phyloP scores from a whole-genome alignment of 805 yeast genomes.

The Jamesozyma piceae region DNA sequence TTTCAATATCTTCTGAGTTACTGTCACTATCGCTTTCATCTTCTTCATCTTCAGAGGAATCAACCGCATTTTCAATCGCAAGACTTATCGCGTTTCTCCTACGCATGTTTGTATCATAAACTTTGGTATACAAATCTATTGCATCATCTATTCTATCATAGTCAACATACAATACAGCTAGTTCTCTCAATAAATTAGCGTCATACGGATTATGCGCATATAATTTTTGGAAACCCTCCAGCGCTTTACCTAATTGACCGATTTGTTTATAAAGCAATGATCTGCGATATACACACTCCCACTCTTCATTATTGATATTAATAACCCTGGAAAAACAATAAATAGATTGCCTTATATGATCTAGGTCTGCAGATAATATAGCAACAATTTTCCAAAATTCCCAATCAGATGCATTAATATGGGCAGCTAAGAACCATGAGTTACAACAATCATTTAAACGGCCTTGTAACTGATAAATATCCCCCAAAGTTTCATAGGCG shows the following conservation, averaged over 20 bases:
- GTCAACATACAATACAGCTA: conserved; percentile 44
- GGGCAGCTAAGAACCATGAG: conserved; percentile 77
- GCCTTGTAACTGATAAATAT: conserved; percentile 63
- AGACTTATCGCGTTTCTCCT: conserved; percentile 30
- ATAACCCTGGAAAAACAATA: conserved; percentile 68
- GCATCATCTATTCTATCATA: conserved; percentile 61
- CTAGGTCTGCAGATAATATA: conserved; percentile 51
- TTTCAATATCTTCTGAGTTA: conserved; percentile 9
- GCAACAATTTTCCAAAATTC: conserved; percentile 75
- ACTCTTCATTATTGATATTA: conserved; percentile 39
- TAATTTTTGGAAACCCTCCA: conserved; percentile 60
- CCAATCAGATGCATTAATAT: conserved; percentile 63
- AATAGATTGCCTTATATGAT: conserved; percentile 65
- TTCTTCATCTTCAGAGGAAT: conserved; percentile 26
- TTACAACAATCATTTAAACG: conserved; percentile 63
- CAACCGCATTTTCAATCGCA: conserved; percentile 26
- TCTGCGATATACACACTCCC: conserved; percentile 52
- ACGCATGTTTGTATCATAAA: conserved; percentile 50
- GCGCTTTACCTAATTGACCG: conserved; percentile 60
- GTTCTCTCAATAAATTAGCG: conserved; percentile 48
- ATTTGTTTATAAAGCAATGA: conserved; percentile 58
- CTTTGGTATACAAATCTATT: conserved; percentile 54
- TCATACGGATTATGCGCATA: conserved; percentile 50
- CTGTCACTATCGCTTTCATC: conserved; percentile 13
- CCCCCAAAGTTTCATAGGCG: conserved; percentile 85